Percentiles rank a stretch among this genome's conserved stretches.
phyloP scores from a whole-genome alignment of 2,329 filamentous ascomycete genomes.

The Aaosphaeria pasadenensis region DNA sequence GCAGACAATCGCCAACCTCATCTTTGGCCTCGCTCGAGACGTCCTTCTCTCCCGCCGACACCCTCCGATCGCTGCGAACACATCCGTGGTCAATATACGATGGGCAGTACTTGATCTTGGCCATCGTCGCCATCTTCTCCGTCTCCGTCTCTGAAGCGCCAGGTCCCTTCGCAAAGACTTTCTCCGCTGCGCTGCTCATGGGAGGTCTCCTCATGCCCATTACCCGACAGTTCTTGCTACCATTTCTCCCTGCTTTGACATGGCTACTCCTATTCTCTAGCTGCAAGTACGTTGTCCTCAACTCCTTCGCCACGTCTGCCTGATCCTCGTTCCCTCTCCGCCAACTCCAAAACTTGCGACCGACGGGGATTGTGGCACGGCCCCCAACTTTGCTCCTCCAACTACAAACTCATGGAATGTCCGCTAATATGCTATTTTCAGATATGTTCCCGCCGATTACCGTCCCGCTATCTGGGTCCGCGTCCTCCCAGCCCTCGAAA shows the following conservation, averaged over 20 bases:
- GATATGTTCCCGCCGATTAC: constrained; percentile 85
- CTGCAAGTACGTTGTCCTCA: constrained; percentile 68
- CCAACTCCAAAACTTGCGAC: constrained; percentile 5
- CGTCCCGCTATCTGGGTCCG: constrained; percentile 94
- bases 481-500: constrained; percentile 89
- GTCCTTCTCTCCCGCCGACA: constrained; percentile 77
- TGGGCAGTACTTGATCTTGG: constrained; percentile 76
- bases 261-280: constrained; percentile 92
- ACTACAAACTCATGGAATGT: constrained; percentile 4
- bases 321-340: constrained; percentile 1
- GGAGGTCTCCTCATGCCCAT: constrained; percentile 75
- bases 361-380: constrained; percentile 8
- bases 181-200: constrained; percentile 64
- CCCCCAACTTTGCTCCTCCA: not conserved
- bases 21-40: constrained; percentile 75
- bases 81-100: constrained; percentile 83
- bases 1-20: constrained; percentile 64
- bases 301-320: constrained; percentile 1
- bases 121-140: constrained; percentile 75
- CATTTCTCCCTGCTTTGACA: constrained; percentile 77
- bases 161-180: constrained; percentile 74
- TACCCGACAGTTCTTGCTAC: constrained; percentile 87
- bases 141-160: constrained; percentile 76
- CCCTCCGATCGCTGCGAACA: constrained; percentile 69
- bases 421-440: constrained; percentile 39